These are phyloP conservation scores for Keqinozyma sinolaborantium DNA, from an alignment of 1,139 yeast species.

Conservation along the genomic window DNA sequence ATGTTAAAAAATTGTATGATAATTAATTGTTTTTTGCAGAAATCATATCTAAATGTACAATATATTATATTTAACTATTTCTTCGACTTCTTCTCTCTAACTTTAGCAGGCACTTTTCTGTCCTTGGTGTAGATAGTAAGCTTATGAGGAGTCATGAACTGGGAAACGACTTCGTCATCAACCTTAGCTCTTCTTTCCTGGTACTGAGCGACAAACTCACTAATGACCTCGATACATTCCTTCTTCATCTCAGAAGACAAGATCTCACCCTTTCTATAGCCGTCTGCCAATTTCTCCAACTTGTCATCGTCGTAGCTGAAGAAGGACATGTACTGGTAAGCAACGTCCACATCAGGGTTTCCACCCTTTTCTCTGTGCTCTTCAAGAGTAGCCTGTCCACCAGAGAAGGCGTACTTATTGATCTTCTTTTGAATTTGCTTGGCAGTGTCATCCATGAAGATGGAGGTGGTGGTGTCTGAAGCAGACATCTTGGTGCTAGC, in stretches of 20 bases:
- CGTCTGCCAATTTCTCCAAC: conserved; percentile 57
- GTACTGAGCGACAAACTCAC: conserved; percentile 73
- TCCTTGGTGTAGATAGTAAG: conserved; percentile 70
- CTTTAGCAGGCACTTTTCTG: conserved; percentile 67
- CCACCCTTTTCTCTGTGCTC: conserved; percentile 92
- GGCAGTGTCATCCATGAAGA: conserved; percentile 92
- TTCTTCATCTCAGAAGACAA: conserved; percentile 94
- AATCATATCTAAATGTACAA: conserved; percentile 1
- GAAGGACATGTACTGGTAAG: conserved; percentile 88
- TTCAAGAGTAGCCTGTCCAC: conserved; percentile 85
- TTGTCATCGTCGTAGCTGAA: conserved; percentile 86
- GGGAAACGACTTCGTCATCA: conserved; percentile 60
- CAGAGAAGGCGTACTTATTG: conserved; percentile 95
- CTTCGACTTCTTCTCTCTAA: conserved; percentile 40
- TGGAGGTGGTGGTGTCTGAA: conserved; percentile 71
- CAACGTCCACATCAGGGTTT: conserved; percentile 92
- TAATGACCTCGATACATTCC: conserved; percentile 75
- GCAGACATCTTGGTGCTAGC: conserved; percentile 97
- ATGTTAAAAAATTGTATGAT: conserved; percentile 21
- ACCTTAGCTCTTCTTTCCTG: conserved; percentile 74
- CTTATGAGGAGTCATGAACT: conserved; percentile 84
- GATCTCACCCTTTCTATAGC: conserved; percentile 76
- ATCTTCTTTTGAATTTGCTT: conserved; percentile 91
- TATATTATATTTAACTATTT: conserved; percentile 13
- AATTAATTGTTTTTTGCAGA: conserved; percentile 1